phyloP scores from a whole-genome alignment of 352 stramenopile genomes.

The Globisporangium rhizosaccharum region DNA sequence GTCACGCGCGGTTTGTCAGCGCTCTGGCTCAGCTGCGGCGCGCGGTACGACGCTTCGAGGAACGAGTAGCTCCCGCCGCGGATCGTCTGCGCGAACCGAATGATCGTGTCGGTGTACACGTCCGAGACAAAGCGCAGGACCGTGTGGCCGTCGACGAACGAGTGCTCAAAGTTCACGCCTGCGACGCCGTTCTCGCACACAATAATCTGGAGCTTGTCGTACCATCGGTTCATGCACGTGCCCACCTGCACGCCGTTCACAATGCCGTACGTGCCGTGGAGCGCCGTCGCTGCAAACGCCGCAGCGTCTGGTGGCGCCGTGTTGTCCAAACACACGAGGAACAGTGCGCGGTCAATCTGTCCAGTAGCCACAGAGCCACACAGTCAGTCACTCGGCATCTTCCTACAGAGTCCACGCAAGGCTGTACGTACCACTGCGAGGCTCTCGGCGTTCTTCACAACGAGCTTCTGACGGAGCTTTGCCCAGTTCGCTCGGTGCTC shows the following conservation, averaged over 20 bases:
- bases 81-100: conserved; percentile 92
- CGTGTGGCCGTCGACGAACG: conserved; percentile 96
- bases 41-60: conserved; percentile 68
- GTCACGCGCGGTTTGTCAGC: conserved; percentile 39
- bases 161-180: conserved; percentile 97
- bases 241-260: conserved; percentile 69
- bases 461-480: conserved; percentile 72
- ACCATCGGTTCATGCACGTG: conserved; percentile 96
- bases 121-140: conserved; percentile 87
- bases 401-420: not conserved
- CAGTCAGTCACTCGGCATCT: too few relatives aligned
- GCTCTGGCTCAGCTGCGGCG: conserved; percentile 47
- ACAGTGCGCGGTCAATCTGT: conserved; percentile 91
- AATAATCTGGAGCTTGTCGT: conserved; percentile 97
- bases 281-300: conserved; percentile 75
- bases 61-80: conserved; percentile 75
- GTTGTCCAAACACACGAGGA: conserved; percentile 94
- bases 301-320: conserved; percentile 74
- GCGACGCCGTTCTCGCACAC: conserved; percentile 92
- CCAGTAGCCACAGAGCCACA: not conserved
- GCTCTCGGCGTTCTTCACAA: conserved; percentile 74
- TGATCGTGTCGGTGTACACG: conserved; percentile 90
- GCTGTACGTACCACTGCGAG: conserved; percentile 49
- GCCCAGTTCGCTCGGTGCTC: conserved; percentile 90
- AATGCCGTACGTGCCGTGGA: conserved; percentile 92